These are phyloP conservation scores for Flaveria linearis DNA, from an alignment of 129 eudicot species.

Conservation along the genomic window DNA sequence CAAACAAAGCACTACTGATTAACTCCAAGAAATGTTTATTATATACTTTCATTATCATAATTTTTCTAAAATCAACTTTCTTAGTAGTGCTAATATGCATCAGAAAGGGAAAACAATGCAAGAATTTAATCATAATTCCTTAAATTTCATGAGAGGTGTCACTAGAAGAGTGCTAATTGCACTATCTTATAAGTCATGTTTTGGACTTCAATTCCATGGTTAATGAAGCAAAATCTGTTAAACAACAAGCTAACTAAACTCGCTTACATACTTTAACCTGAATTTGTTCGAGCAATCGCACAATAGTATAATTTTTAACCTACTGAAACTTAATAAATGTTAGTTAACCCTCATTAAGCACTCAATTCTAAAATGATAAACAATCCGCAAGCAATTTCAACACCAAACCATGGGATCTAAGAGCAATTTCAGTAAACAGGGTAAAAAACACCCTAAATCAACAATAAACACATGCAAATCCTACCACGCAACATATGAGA, in stretches of 20 bases:
- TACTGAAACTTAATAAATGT: not conserved
- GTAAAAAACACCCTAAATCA: not conserved
- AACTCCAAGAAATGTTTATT: not conserved
- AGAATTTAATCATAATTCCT: constrained; percentile 8
- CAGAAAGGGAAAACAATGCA: not conserved
- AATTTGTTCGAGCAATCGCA: not conserved
- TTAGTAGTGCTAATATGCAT: constrained; percentile 12
- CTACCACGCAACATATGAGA: not conserved
- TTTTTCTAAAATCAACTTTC: constrained; percentile 6
- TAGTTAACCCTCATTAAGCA: not conserved
- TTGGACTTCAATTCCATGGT: constrained; percentile 16
- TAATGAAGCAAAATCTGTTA: not conserved
- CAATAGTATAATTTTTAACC: not conserved
- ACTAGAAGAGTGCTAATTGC: not conserved
- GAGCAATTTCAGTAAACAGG: constrained; percentile 1
- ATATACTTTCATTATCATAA: not conserved
- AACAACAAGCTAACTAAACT: constrained; percentile 11
- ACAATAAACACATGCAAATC: not conserved
- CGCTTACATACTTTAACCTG: not conserved
- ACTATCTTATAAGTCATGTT: not conserved
- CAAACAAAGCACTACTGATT: constrained; percentile 8
- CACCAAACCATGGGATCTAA: constrained; percentile 19
- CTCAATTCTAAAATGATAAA: not conserved
- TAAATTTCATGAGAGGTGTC: not conserved
- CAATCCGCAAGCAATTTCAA: constrained; percentile 3